These are phyloP conservation scores for Exophiala xenobiotica DNA, from an alignment of 2,329 filamentous ascomycete species.

Conservation along the genomic window DNA sequence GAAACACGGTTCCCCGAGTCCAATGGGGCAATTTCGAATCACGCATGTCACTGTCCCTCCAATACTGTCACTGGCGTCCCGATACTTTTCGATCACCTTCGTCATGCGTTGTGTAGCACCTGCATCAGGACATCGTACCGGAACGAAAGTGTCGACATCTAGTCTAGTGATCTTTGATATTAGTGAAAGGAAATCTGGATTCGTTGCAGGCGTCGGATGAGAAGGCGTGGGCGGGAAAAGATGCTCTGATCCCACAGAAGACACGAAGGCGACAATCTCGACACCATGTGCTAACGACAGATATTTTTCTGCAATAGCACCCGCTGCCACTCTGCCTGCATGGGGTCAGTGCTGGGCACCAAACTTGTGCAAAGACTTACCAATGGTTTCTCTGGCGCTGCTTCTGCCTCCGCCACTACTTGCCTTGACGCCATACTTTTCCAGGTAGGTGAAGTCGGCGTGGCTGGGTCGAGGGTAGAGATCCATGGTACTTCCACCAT, in stretches of 20 bases:
- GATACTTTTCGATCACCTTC: slow-evolving; percentile 71
- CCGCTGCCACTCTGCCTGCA: slow-evolving; percentile 78
- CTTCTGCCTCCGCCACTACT: slow-evolving; percentile 85
- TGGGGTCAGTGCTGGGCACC: not conserved
- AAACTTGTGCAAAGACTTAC: slow-evolving; percentile 40
- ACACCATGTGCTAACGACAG: slow-evolving; percentile 75
- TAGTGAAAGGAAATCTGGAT: slow-evolving; percentile 76
- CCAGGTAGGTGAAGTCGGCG: slow-evolving; percentile 94
- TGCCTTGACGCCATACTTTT: slow-evolving; percentile 95
- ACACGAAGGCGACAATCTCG: slow-evolving; percentile 88
- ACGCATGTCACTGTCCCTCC: slow-evolving; percentile 94
- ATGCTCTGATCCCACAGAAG: slow-evolving; percentile 76
- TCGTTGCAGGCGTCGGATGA: slow-evolving; percentile 49
- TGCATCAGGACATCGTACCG: slow-evolving; percentile 79
- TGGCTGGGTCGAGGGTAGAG: slow-evolving; percentile 86
- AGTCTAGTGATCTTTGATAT: slow-evolving; percentile 70
- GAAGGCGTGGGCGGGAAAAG: slow-evolving; percentile 53
- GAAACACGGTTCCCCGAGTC: slow-evolving; percentile 90
- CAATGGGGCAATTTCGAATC: slow-evolving; percentile 78
- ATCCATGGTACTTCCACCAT: slow-evolving; percentile 82
- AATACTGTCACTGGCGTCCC: slow-evolving; percentile 80
- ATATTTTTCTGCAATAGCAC: slow-evolving; percentile 92
- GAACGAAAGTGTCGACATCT: slow-evolving; percentile 78
- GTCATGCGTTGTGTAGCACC: slow-evolving; percentile 70
- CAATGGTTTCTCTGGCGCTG: slow-evolving; percentile 93